Evolutionary conservation across 148 eudicot species (phyloP).

Genomic region (Talinum fruticosum): DNA sequence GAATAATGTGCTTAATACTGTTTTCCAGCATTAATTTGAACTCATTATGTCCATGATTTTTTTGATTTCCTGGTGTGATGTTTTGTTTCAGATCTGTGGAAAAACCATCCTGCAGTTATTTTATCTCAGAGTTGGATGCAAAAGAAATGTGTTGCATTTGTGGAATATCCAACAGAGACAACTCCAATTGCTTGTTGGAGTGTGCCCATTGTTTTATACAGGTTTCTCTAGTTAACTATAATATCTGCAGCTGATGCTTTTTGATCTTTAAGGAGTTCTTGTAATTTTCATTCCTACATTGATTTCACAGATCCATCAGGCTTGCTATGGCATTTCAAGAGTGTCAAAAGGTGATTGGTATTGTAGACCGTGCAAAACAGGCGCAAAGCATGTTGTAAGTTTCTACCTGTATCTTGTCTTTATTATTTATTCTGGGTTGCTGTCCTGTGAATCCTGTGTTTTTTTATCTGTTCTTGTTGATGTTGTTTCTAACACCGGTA

Average conservation of each 20-base stretch:
- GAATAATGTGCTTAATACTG: not conserved
- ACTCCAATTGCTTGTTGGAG: constrained; percentile 41
- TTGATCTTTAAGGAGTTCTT: constrained; percentile 9
- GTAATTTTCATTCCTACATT: constrained; percentile 8
- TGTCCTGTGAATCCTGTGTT: not conserved
- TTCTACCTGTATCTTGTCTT: constrained; percentile 9
- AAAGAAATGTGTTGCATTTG: constrained; percentile 58
- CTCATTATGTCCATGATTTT: not conserved
- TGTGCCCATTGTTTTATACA: constrained; percentile 43
- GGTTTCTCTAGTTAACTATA: constrained; percentile 28
- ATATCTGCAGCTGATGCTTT: not conserved
- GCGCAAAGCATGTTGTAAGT: constrained; percentile 52
- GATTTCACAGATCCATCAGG: constrained; percentile 49
- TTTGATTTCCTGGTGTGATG: constrained; percentile 13
- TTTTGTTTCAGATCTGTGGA: constrained; percentile 30
- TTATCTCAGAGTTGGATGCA: constrained; percentile 25
- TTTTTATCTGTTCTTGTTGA: not conserved
- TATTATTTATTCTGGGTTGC: not conserved
- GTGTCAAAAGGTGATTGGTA: constrained; percentile 53
- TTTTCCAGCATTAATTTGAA: constrained; percentile 8
- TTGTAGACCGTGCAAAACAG: constrained; percentile 55
- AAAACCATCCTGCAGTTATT: constrained; percentile 24
- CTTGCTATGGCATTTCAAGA: constrained; percentile 56
- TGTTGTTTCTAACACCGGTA: constrained; percentile 1
- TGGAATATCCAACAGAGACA: constrained; percentile 47